Percentiles rank a stretch among this genome's conserved stretches.
These are phyloP conservation scores for Ustilago lituana DNA, from an alignment of 1,284 basidiomycete genomes.

Conservation along the genomic window DNA sequence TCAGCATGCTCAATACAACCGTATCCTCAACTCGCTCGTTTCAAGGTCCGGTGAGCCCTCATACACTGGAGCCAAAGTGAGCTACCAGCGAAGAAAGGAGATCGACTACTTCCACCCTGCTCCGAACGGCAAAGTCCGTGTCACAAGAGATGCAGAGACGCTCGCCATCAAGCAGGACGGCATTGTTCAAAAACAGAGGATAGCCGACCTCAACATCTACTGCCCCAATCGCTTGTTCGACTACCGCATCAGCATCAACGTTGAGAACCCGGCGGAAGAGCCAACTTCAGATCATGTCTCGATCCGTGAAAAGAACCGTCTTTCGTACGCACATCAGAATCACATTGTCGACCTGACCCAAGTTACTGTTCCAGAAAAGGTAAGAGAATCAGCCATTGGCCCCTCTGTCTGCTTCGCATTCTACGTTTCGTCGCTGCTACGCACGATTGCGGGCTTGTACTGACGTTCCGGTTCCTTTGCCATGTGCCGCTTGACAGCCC, in stretches of 20 bases:
- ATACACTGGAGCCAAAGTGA: slow-evolving; percentile 73
- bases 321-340: slow-evolving; percentile 91
- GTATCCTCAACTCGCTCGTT: slow-evolving; percentile 78
- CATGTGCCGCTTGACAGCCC: slow-evolving; percentile 27
- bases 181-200: slow-evolving; percentile 78
- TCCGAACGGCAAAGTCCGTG: slow-evolving; percentile 75
- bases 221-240: slow-evolving; percentile 84
- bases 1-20: slow-evolving; percentile 87
- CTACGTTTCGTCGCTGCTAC: too few relatives aligned
- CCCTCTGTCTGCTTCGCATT: too few relatives aligned
- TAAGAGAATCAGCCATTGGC: slow-evolving; percentile 6
- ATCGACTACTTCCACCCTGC: slow-evolving; percentile 80
- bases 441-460: too few relatives aligned
- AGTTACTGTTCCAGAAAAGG: slow-evolving; percentile 71
- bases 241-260: slow-evolving; percentile 88
- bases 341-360: slow-evolving; percentile 93
- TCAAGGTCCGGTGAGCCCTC: slow-evolving; percentile 63
- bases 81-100: slow-evolving; percentile 81
- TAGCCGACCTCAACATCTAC: slow-evolving; percentile 88
- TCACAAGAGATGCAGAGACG: slow-evolving; percentile 83
- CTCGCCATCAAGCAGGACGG: slow-evolving; percentile 70
- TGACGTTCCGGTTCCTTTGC: not conserved
- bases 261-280: slow-evolving; percentile 72
- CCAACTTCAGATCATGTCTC: slow-evolving; percentile 63
- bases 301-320: slow-evolving; percentile 82